phyloP scores from a whole-genome alignment of 2,329 filamentous ascomycete species.

The Venturia pyrina region DNA sequence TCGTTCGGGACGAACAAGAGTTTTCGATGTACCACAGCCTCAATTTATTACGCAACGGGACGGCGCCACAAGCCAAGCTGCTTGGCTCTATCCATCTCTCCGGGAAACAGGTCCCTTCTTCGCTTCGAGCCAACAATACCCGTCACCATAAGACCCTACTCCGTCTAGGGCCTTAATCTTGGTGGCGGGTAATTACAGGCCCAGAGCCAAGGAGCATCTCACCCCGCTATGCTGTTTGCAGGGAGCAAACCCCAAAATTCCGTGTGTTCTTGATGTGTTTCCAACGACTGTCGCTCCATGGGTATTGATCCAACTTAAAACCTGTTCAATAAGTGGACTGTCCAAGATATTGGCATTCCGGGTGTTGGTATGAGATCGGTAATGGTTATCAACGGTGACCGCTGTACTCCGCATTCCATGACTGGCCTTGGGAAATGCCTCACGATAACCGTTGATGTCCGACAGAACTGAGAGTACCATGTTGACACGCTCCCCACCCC shows the following conservation, averaged over 20 bases:
- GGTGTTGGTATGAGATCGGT: background rate
- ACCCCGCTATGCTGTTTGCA: background rate
- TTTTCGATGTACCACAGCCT: background rate
- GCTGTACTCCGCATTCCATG: background rate
- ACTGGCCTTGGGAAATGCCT: background rate
- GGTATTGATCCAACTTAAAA: background rate
- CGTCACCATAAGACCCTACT: too few species aligned
- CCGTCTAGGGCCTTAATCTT: background rate
- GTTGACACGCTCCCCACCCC: background rate
- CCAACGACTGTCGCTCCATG: background rate
- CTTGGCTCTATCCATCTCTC: background rate
- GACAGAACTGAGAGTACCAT: background rate
- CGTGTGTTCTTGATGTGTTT: background rate
- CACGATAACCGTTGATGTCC: background rate
- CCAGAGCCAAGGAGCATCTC: background rate
- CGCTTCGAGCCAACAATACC: background rate
- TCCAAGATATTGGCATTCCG: background rate
- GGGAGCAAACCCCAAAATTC: background rate
- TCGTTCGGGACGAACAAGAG: background rate
- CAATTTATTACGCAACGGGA: background rate
- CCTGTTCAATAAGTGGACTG: background rate
- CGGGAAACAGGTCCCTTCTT: background rate
- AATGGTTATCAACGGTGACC: too few species aligned
- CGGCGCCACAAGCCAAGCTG: constrained; percentile 1
- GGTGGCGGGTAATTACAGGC: background rate